These are phyloP conservation scores for Podila horticola DNA, from an alignment of 192 early-diverging fungal genomes.

Conservation along the genomic window DNA sequence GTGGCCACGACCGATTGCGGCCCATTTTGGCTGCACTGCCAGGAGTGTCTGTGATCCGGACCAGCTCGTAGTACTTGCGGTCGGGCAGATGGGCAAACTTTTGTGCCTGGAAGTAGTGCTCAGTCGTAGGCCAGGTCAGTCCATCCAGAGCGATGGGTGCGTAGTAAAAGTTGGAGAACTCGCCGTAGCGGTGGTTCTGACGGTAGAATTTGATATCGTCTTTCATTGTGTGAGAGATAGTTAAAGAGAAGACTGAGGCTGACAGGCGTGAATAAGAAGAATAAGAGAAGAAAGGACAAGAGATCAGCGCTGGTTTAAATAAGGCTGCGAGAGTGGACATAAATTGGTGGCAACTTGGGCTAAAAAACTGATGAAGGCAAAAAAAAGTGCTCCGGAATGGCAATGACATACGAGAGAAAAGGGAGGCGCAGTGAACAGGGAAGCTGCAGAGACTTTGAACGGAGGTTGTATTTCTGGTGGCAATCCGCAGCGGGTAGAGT, in stretches of 20 bases:
- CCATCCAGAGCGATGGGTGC: slow-evolving; percentile 28
- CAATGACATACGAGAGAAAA: too few species aligned
- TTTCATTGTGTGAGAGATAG: slow-evolving; percentile 8
- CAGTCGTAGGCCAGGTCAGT: slow-evolving; percentile 49
- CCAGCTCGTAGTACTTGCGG: slow-evolving; percentile 27
- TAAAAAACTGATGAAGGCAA: too few species aligned
- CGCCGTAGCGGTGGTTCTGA: slow-evolving; percentile 37
- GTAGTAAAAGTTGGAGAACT: slow-evolving; percentile 57
- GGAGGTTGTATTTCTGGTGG: too few species aligned
- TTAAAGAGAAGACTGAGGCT: not conserved
- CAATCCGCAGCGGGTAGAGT: too few species aligned
- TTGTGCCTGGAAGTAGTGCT: slow-evolving; percentile 58
- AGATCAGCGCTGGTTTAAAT: not conserved
- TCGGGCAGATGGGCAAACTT: slow-evolving; percentile 36
- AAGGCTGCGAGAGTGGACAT: not conserved
- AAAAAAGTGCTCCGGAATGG: too few species aligned
- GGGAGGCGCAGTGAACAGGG: too few species aligned
- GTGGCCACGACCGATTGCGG: slow-evolving; percentile 23
- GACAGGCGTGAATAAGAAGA: not conserved
- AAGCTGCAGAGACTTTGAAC: too few species aligned
- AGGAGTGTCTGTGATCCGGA: slow-evolving; percentile 23
- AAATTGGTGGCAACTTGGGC: too few species aligned
- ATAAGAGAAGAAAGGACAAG: not conserved
- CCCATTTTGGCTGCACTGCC: slow-evolving; percentile 57
- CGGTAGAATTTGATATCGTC: slow-evolving; percentile 55